These are phyloP conservation scores for Penicillium aurantiogriseum DNA, from an alignment of 2,329 filamentous ascomycete genomes.

Conservation along the genomic window DNA sequence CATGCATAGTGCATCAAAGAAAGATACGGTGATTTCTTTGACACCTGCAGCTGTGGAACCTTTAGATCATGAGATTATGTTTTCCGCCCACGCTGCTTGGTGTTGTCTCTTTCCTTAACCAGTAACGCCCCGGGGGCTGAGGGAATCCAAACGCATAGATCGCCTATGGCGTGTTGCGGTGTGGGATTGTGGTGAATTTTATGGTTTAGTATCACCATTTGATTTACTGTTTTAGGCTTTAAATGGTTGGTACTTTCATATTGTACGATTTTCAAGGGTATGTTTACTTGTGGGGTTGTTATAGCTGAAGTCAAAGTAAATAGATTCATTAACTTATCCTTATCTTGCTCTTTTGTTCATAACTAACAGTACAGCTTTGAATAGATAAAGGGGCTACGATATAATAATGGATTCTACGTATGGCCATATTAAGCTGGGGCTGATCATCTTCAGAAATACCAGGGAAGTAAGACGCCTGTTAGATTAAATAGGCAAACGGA, in stretches of 20 bases:
- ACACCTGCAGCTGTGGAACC: not conserved
- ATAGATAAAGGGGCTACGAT: not conserved
- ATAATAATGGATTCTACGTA: not conserved
- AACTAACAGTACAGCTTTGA: not conserved
- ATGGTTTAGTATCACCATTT: not conserved
- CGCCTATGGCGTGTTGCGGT: not conserved
- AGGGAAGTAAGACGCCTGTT: not conserved
- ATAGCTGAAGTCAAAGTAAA: not conserved
- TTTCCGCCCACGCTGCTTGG: not conserved
- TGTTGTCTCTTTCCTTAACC: not conserved
- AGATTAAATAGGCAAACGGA: not conserved
- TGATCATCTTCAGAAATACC: not conserved
- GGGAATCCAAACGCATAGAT: not conserved
- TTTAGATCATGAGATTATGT: not conserved
- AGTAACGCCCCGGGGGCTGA: not conserved
- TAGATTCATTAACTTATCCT: not conserved
- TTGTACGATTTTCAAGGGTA: not conserved
- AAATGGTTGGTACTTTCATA: not conserved
- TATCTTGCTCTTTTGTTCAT: no score
- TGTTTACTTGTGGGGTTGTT: not conserved
- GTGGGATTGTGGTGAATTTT: not conserved
- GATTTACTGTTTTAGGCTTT: not conserved
- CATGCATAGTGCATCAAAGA: not conserved
- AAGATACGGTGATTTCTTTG: not conserved
- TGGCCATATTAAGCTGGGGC: not conserved